A percentile compares a stretch with the other conserved stretches of the same genome.
phyloP scores from a whole-genome alignment of 2,329 filamentous ascomycete species.

The Fusarium sp. region DNA sequence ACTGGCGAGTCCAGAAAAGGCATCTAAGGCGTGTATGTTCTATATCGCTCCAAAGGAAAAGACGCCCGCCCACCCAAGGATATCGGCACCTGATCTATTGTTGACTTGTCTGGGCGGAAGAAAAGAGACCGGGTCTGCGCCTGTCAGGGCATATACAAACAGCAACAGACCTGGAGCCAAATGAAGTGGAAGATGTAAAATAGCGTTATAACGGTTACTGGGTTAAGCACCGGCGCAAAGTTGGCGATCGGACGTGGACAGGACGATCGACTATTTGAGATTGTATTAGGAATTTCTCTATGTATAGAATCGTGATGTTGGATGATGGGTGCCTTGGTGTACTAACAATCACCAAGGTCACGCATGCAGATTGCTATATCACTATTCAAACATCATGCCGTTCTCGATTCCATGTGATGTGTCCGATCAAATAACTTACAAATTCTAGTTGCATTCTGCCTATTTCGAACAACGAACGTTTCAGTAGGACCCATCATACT shows the following conservation, averaged over 20 bases:
- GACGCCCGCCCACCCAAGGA: not conserved
- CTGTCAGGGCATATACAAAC: conserved; percentile 23
- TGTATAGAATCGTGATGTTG: conserved; percentile 20
- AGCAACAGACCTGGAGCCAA: conserved; percentile 1
- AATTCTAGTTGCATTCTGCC: not conserved
- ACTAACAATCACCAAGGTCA: not conserved
- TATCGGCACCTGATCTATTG: not conserved
- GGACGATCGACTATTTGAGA: conserved; percentile 27
- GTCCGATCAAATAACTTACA: not conserved
- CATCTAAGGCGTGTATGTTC: conserved; percentile 49
- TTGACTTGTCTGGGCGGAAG: not conserved
- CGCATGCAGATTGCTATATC: not conserved
- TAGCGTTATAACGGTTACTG: conserved; percentile 14
- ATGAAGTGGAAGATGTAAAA: conserved; percentile 26
- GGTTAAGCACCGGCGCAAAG: conserved; percentile 31
- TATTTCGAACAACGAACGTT: not conserved
- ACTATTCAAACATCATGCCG: not conserved
- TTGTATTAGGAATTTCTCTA: conserved; percentile 26
- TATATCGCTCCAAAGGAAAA: not conserved
- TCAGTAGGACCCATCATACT: conserved; percentile 44
- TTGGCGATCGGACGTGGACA: conserved; percentile 19
- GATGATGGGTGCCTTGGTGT: not conserved
- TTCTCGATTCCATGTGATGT: not conserved
- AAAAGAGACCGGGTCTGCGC: conserved; percentile 1
- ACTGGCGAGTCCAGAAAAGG: conserved; percentile 68